Base-by-base conservation (phyloP, 169 alveolate genomes). In the Cryptosporidium ubiquitum region DNA sequence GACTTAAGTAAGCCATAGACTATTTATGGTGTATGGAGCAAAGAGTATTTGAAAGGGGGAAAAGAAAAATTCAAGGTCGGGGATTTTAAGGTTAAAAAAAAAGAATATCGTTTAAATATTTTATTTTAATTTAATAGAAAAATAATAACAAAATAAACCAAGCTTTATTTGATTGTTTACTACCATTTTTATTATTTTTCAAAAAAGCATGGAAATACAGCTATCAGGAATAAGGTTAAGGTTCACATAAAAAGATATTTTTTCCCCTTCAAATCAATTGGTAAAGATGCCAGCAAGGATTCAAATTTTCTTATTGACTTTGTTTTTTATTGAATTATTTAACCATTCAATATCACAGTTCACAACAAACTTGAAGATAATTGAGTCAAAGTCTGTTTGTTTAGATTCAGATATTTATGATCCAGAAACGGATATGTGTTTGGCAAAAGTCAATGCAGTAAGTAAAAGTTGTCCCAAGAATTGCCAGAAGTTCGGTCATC, bases 401-500 rank as follows among this genome's bases (percentile, higher is more conserved):
- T 2, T n/a, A 26, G 89, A 64, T 14, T 42, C 74, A 6, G 89
- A 79, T 29, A 42, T 79, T n/a, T 79, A 79, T 61, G 89, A 79
- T 64, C 20, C 66, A n/a, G 89, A 79, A 29, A 61, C 75, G 44
- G 89, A 79, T 33, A 44, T 66, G 39, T 79, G 89, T 20, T 61
- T 79, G 55, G 47, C 57, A 14, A 79, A 79, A 47, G 75, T 79
- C 18, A 79, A 79, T 49, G 74, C 89, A 10, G 5, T 61, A 47
- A 64, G 52, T 42, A 79, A 52, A 10, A 79, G 42, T 33, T 79
- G 89, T 33, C 89, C 74, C 16, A 79, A 79, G 20, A 79, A 79
- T 31, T 79, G 89, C 37, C 89, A 64, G 23, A 79, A 64, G 66
- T 40, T 40, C 29, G 89, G 89, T 1, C 75, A 61, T 47, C 55